Evolutionary conservation across 306 rosid genomes (phyloP).

Genomic region (Benincasa hispida): DNA sequence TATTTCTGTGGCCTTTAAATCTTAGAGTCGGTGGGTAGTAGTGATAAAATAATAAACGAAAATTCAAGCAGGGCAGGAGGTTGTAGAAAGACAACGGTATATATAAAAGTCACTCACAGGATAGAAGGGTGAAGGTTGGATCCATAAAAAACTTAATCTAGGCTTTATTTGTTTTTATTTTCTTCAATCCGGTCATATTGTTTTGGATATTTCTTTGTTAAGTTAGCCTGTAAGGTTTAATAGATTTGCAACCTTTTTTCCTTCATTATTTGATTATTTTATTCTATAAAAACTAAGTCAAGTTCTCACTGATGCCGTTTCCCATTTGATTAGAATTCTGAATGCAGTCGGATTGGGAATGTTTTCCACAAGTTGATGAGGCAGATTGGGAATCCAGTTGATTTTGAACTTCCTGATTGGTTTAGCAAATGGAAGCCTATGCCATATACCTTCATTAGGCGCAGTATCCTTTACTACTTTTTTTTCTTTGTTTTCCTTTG

Average conservation of each 20-base stretch:
- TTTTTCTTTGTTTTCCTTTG: background rate
- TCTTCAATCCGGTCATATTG: background rate
- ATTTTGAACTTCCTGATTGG: constrained; percentile 83
- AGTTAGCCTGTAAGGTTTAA: background rate
- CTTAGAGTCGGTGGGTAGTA: background rate
- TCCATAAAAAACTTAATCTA: background rate
- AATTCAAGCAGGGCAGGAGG: background rate
- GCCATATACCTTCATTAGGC: constrained; percentile 58
- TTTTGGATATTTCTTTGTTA: background rate
- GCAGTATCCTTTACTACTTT: constrained; percentile 68
- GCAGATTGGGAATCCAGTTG: constrained; percentile 61
- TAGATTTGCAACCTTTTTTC: background rate
- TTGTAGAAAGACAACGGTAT: background rate
- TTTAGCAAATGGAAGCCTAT: constrained; percentile 39
- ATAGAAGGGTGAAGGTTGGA: too few species aligned
- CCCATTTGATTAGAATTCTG: constrained; percentile 42
- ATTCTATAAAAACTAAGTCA: background rate
- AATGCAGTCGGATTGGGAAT: constrained; percentile 30
- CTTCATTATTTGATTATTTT: constrained; percentile 1
- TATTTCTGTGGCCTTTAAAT: background rate
- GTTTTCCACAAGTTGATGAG: constrained; percentile 63
- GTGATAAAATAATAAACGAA: background rate
- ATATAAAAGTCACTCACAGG: background rate
- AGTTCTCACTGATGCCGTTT: constrained; percentile 13
- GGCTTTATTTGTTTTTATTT: background rate